A percentile compares a stretch with the other conserved stretches of the same genome.
Evolutionary conservation across 2,329 filamentous ascomycete genomes (phyloP).

Genomic region (Juglanconis juglandina): DNA sequence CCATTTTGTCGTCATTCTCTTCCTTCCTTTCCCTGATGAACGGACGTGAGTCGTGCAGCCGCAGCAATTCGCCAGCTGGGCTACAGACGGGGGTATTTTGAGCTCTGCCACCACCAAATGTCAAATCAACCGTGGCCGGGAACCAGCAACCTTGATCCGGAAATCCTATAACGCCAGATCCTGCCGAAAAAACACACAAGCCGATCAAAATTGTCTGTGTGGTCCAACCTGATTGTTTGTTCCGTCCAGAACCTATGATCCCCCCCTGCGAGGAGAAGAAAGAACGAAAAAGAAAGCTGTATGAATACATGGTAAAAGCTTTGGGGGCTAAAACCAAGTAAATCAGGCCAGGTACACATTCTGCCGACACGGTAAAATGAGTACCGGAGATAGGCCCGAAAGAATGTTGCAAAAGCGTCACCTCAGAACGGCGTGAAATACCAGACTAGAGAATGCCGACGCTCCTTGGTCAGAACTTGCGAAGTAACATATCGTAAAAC

Average conservation of each 20-base stretch:
- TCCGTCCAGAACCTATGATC: not conserved
- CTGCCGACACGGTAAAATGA: not conserved
- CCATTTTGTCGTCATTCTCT: constrained; percentile 26
- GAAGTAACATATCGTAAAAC: constrained; percentile 1
- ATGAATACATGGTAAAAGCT: constrained; percentile 17
- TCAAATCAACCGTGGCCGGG: constrained; percentile 10
- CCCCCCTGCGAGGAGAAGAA: not conserved
- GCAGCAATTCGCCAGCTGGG: constrained; percentile 5
- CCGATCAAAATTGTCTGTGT: not conserved
- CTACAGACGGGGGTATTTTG: constrained; percentile 19
- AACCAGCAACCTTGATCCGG: constrained; percentile 16
- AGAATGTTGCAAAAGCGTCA: constrained; percentile 15
- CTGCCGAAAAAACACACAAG: constrained; percentile 14
- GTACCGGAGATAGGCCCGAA: constrained; percentile 4
- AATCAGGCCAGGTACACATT: constrained; percentile 6
- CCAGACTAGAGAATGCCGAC: constrained; percentile 14
- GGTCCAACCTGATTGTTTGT: constrained; percentile 9
- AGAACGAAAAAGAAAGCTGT: constrained; percentile 8
- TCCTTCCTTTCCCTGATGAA: constrained; percentile 9
- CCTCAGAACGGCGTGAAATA: constrained; percentile 10
- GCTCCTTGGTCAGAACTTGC: constrained; percentile 3
- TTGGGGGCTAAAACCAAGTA: constrained; percentile 13
- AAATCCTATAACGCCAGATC: constrained; percentile 17
- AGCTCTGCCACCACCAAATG: constrained; percentile 15
- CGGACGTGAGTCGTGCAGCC: constrained; percentile 17